Evolutionary conservation across 306 rosid genomes (phyloP), one percentile per base, ranked within the genome.

Genomic region (Dryas drummondii): DNA sequence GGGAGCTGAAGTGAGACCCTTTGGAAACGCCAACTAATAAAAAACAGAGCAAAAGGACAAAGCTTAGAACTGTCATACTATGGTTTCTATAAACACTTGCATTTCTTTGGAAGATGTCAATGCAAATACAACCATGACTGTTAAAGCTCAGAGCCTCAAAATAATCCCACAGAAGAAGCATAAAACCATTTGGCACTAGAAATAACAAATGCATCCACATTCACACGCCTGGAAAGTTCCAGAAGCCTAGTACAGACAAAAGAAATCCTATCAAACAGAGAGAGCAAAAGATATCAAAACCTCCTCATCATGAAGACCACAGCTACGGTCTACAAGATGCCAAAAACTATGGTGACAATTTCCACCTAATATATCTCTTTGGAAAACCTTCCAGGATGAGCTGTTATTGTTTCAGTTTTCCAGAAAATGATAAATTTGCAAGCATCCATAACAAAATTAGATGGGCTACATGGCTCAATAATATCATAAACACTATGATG

Each of bases 1-100:
- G 64, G 98, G 98, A 72, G 98, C 97, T 73, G 98, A 91, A 58
- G 48, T 87, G 27, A 94, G 97, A 57, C 97, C 97, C 78, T 94
- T 91, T 44, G 98, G 98, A 81, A 94, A 94, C 58, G 98, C 97
- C 94, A 94, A 79, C 98, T 94, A 80, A 77, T 77, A 60, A 83
- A 73, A 64, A 61, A 42, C 70, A 71, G 44, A 76, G 45, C 45
- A 70, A 48, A 47, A 6, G 50, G 17, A 19, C 26, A 48, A 14
- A 53, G 40, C 47, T 70, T 56, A 76, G 61, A 79, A 26, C 42
- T 42, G 4, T 3, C 53, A 2, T 41, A 22, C 41, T 27, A 2
- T 14, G 19, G 45, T 56, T 11, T 47, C 44, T 19, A n/a, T 65
- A 44, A 22, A 37, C 42, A 67, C 16, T 19, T 37, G 7, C n/a